Percentiles rank a stretch among this genome's conserved stretches.
Conservation (phyloP, 2,329 filamentous ascomycete species). For the Scedosporium boydii region DNA sequence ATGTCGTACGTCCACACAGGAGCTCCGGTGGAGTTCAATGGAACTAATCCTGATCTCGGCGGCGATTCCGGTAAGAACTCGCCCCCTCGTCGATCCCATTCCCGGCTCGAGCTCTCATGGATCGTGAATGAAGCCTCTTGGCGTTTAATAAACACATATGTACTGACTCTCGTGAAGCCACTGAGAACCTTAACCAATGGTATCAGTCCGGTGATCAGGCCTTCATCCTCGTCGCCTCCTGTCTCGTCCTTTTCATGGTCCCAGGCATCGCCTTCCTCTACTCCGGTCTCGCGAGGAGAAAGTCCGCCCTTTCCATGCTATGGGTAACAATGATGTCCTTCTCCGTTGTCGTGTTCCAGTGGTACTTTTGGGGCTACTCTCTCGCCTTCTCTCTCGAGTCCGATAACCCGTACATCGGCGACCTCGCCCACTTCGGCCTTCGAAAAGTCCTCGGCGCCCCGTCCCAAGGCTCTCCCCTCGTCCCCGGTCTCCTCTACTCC, state of each 20-base stretch:
- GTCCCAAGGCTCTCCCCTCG: slow-evolving; percentile 79
- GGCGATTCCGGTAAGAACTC: slow-evolving; percentile 64
- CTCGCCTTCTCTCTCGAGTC: slow-evolving; percentile 78
- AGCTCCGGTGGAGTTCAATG: slow-evolving; percentile 51
- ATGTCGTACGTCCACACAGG: slow-evolving; percentile 55
- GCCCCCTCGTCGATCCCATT: too few species aligned
- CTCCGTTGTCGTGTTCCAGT: slow-evolving; percentile 90
- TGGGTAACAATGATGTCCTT: slow-evolving; percentile 95
- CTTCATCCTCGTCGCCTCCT: slow-evolving; percentile 81
- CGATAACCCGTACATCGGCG: slow-evolving; percentile 84
- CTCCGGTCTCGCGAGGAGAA: slow-evolving; percentile 92
- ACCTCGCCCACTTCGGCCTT: slow-evolving; percentile 82
- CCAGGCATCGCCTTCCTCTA: slow-evolving; percentile 96
- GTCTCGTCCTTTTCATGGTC: slow-evolving; percentile 94
- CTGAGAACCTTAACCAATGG: slow-evolving; percentile 92
- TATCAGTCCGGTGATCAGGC: slow-evolving; percentile 85
- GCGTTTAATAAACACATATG: not conserved
- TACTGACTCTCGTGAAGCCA: slow-evolving; percentile 41
- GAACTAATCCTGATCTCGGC: slow-evolving; percentile 53
- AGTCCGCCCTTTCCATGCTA: slow-evolving; percentile 93
- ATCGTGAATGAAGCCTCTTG: slow-evolving; percentile 3
- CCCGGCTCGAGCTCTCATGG: not conserved
- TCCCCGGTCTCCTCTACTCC: slow-evolving; percentile 83
- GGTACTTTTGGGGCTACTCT: slow-evolving; percentile 99
- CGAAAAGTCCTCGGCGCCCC: slow-evolving; percentile 73